A percentile compares a stretch with the other conserved stretches of the same genome.
These are phyloP conservation scores for Mallotus japonicus DNA, from an alignment of 441 rosid species.

Conservation along the genomic window DNA sequence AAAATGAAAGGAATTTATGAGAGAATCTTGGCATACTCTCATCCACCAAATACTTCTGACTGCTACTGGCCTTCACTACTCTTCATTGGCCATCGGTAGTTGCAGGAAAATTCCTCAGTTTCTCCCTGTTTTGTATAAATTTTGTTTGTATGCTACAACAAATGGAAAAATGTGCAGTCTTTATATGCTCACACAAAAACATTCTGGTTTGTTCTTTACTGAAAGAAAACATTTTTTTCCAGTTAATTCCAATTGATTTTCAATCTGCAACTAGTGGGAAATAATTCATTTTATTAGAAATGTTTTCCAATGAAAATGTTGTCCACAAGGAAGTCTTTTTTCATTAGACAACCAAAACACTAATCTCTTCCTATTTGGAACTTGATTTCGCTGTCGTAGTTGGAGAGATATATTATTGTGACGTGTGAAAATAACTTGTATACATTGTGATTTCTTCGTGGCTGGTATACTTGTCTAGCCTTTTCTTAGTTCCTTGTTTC, in stretches of 20 bases:
- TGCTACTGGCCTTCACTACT: not conserved
- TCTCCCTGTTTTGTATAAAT: not conserved
- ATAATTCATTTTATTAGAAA: not conserved
- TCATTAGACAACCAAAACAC: not conserved
- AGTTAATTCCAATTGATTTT: not conserved
- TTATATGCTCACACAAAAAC: no score
- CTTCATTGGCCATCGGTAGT: not conserved
- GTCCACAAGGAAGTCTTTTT: not conserved
- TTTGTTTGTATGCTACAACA: not conserved
- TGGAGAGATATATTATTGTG: no score
- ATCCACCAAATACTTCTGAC: conserved; percentile 1
- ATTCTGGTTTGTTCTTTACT: not conserved
- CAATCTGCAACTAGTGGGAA: not conserved
- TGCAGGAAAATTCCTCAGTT: not conserved
- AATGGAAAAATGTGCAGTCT: not conserved
- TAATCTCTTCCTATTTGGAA: no score
- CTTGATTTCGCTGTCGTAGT: no score
- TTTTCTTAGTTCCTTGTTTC: no score
- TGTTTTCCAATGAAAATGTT: not conserved
- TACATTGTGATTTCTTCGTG: no score
- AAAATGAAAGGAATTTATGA: not conserved
- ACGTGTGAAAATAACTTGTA: no score
- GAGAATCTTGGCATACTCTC: not conserved
- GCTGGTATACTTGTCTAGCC: no score
- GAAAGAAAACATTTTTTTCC: not conserved